Evolutionary conservation across 1,284 basidiomycete genomes (phyloP).

Genomic region (Acaromyces ingoldii): DNA sequence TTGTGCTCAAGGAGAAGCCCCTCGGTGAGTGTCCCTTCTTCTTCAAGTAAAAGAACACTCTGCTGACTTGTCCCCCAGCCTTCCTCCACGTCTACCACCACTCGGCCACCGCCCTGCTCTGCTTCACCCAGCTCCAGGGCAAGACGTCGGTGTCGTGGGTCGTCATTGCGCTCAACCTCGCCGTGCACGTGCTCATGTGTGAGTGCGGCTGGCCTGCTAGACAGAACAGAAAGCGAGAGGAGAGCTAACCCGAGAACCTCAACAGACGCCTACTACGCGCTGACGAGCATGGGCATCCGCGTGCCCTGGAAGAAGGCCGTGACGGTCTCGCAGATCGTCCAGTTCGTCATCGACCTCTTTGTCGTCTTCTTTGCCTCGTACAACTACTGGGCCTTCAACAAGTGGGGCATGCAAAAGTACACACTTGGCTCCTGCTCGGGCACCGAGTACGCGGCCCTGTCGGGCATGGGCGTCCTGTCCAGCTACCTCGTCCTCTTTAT

Average conservation of each 20-base stretch:
- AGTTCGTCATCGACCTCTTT: constrained; percentile 19
- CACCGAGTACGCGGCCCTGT: constrained; percentile 76
- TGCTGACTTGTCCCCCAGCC: constrained; percentile 55
- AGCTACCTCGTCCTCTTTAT: constrained; percentile 58
- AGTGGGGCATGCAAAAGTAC: constrained; percentile 16
- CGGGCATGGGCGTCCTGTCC: constrained; percentile 81
- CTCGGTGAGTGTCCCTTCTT: constrained; percentile 61
- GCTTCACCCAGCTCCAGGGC: constrained; percentile 85
- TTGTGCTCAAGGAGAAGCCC: constrained; percentile 97
- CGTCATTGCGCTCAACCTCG: constrained; percentile 84
- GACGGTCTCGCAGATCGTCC: constrained; percentile 85
- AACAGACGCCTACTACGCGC: constrained; percentile 43
- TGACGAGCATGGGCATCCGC: constrained; percentile 37
- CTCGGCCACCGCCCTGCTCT: constrained; percentile 92
- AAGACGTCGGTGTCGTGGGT: constrained; percentile 78
- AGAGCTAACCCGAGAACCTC: constrained; percentile 78
- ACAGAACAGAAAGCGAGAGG: no score
- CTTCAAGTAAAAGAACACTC: neutral
- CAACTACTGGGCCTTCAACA: constrained; percentile 19
- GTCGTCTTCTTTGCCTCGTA: constrained; percentile 32
- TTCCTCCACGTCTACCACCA: constrained; percentile 99
- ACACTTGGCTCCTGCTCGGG: constrained; percentile 72
- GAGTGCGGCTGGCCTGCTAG: constrained; percentile 18
- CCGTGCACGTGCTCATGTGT: constrained; percentile 97
- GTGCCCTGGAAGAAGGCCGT: constrained; percentile 84